Conservation (phyloP, 2,329 filamentous ascomycete species). For the Knoxdaviesia capensis region DNA sequence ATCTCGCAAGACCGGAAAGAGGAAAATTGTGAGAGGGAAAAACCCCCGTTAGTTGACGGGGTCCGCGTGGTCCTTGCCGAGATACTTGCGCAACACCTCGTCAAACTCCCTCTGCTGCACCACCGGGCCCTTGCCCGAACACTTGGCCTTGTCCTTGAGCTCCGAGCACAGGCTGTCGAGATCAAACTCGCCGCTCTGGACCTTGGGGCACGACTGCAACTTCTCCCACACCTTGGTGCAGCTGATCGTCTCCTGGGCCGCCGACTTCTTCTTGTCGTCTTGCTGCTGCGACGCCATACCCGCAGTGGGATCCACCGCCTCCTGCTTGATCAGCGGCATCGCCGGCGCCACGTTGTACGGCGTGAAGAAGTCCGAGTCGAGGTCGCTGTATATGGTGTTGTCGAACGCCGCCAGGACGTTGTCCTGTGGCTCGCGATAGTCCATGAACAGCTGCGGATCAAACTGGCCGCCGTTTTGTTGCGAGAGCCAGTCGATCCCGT, state of each 20-base stretch:
- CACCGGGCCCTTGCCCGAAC: conserved; percentile 75
- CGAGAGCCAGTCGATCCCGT: conserved; percentile 45
- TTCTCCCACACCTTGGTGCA: conserved; percentile 95
- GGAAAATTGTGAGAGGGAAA: not conserved
- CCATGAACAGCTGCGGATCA: conserved; percentile 77
- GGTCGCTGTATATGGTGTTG: conserved; percentile 49
- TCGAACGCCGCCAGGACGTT: conserved; percentile 58
- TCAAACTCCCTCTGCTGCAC: conserved; percentile 82
- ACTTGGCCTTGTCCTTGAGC: conserved; percentile 87
- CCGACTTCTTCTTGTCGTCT: too few species aligned
- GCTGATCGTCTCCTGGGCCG: conserved; percentile 37
- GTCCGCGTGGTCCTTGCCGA: conserved; percentile 19
- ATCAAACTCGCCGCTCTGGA: conserved; percentile 79
- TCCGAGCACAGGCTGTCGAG: conserved; percentile 85
- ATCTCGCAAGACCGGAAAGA: not conserved
- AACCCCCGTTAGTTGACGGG: not conserved
- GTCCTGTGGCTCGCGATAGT: conserved; percentile 79
- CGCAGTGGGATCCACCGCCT: too few species aligned
- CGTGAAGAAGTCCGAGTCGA: conserved; percentile 61
- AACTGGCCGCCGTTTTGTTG: conserved; percentile 73
- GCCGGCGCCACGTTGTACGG: conserved; percentile 49
- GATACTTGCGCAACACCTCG: conserved; percentile 47
- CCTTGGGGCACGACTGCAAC: conserved; percentile 67
- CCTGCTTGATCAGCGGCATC: conserved; percentile 18
- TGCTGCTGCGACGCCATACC: too few species aligned